Base-by-base conservation (phyloP, 805 yeast genomes). In the Tetrapisispora iriomotensis region DNA sequence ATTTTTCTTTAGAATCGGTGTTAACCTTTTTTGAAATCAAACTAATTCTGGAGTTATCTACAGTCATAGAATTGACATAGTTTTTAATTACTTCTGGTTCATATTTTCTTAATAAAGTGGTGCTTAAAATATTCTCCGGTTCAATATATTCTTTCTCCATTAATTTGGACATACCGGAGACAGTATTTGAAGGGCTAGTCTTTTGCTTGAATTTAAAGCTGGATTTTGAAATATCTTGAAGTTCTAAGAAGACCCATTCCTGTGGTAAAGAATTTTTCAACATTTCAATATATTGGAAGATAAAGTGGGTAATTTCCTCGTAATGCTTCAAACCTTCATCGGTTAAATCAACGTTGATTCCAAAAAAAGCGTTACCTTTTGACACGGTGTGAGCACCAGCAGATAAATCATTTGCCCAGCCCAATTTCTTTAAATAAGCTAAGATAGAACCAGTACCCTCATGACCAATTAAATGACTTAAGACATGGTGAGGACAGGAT, bases 381-480 rank as follows among this genome's bases (percentile, higher is more conserved):
- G 87, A 78, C 8, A 80, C 70, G 26, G 74, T 71, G 47, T 75
- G 70, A 29, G 75, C 70, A 8, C 95, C 95, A 25, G 87, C 77
- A 27, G 86, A 75, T 38, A 90, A 68, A 14, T 74, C 79, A 48
- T 75, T 81, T 6, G 90, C 95, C 86, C 88, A 83, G 12, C 88
- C 82, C 46, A 72, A 65, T 25, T 64, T 56, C 61, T 86, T 90
- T 47, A 90, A 71, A 46, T 69, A 71, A 40, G 78, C 73, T 26
- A 86, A 67, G 15, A 90, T 58, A 2, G 96, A 86, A 2, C 97
- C 97, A 36, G 79, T 70, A 35, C 92, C 83, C 64, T 90, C 98
- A 60, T 90, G 97, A 29, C 97, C 97, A 35, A 90, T 64, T 38
- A 92, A 66, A 58, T 92, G 96, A 17, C 88, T 75, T 47, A 66